Evolutionary conservation across 1,284 basidiomycete species (phyloP), one percentile per base, ranked within the genome.

Genomic region (Tetrapyrgos nigripes): DNA sequence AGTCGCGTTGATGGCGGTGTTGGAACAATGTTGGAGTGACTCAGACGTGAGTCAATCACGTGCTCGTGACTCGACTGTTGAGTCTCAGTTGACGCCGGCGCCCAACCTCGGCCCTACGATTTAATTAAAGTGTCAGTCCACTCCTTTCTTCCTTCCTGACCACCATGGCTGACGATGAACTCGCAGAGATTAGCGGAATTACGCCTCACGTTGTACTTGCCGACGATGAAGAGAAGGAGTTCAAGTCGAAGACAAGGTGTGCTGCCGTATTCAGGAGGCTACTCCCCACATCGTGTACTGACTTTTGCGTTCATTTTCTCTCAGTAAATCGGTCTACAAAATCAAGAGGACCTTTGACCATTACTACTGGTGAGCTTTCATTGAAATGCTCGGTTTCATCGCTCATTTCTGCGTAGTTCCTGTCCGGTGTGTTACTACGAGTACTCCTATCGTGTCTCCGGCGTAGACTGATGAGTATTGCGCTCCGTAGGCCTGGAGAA

Each of bases 261-360:
- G 37, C 13, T 4, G 5, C 13, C 19, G 50, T 27, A 31, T 40
- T 29, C 50, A 14, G 31, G 8, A 33, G 14, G 9, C 31, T 8
- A n/a, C 19, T 17, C 4, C 17, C 37, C 17, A 40, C 17, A n/a
- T 40, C 6, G 6, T 17, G 37, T 40, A 13, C 26, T 19, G 44
- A 17, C 51, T 26, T 54, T 17, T 49, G 4, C 45, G 26, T 26
- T 29, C 13, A 23, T 27, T 35, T 23, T 35, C 55, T 48, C n/a
- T 19, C 54, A 83, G 81, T 64, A 74, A 76, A 45, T 73, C 78
- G 2, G 72, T 75, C 3, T 84, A 84, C 66, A 83, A 81, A 65
- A 69, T 81, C 55, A 84, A 84, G 64, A 71, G 83, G 33, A 83
- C 81, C 17, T 73, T 70, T 58, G 81, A 82, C 61, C 84, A 85